Evolutionary conservation across 2,329 filamentous ascomycete genomes (phyloP).

Genomic region (Apiospora sp.): DNA sequence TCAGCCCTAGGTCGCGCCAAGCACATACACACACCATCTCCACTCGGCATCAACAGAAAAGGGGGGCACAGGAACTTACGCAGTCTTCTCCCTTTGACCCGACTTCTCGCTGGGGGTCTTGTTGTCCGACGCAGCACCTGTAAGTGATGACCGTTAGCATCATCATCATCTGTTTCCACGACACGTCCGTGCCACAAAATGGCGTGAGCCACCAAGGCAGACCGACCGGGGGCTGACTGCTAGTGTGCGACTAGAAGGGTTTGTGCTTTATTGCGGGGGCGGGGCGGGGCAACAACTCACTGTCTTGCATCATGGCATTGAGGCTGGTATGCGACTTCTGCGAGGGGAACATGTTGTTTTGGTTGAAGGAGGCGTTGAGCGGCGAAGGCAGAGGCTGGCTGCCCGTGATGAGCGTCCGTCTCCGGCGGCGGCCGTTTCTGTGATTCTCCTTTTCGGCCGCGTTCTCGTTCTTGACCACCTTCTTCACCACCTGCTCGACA

Average conservation of each 20-base stretch:
- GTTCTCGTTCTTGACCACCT: slow-evolving; percentile 84
- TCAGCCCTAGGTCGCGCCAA: background rate
- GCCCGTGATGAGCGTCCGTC: slow-evolving; percentile 94
- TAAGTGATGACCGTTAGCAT: background rate
- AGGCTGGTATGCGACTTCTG: slow-evolving; percentile 77
- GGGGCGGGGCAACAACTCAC: slow-evolving; percentile 53
- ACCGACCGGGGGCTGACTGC: background rate
- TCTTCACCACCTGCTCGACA: slow-evolving; percentile 97
- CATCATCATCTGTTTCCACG: background rate
- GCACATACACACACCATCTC: background rate
- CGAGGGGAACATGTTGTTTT: slow-evolving; percentile 73
- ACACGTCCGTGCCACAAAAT: background rate
- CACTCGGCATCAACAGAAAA: background rate
- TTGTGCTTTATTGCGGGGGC: slow-evolving; percentile 15
- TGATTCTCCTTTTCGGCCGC: slow-evolving; percentile 80
- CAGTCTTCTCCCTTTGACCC: slow-evolving; percentile 89
- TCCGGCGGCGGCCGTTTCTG: slow-evolving; percentile 86
- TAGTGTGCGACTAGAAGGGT: slow-evolving; percentile 19
- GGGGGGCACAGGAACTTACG: slow-evolving; percentile 65
- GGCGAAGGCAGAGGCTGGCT: slow-evolving; percentile 96
- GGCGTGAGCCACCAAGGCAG: background rate
- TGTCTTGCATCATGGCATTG: slow-evolving; percentile 83
- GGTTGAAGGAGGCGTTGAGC: slow-evolving; percentile 89
- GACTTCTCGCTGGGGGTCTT: slow-evolving; percentile 71
- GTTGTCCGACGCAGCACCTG: background rate